Evolutionary conservation across 1,284 basidiomycete species (phyloP), one percentile per base, ranked within the genome.

Genomic region (Ustilago loliicola): DNA sequence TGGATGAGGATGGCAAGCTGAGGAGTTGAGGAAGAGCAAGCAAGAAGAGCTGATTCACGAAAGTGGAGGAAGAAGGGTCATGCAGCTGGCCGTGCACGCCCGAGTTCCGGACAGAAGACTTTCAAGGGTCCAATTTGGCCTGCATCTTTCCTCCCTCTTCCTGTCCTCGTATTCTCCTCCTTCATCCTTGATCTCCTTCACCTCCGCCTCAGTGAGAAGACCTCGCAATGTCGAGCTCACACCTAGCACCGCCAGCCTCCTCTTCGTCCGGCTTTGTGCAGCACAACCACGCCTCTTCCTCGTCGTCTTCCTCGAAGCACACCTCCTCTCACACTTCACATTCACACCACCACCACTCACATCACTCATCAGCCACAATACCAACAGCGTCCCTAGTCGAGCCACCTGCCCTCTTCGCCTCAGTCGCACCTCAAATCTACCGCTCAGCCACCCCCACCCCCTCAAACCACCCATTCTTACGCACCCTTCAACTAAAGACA

Each of bases 381-480:
- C 71, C 74, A 19, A 66, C 66, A 38, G 75, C 80, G 8, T 52
- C 77, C 1, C 53, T 80, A 21, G 66, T 81, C 15, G 64, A 77
- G 10, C 83, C 83, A 11, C 83, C 83, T 6, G 64, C 78, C 0
- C 57, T 72, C 0, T 85, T 84, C 52, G 72, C 81, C 4, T 65
- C 75, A 1, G 81, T 85, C 3, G 82, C 77, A 19, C 81, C 82
- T 0, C 74, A 80, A 42, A 82, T 85, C 59, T 84, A 80, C 30
- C 81, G 83, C 15, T 80, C 72, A 5, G 77, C 71, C 0, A 79
- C 80, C 15, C 80, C 79, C 0, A 42, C 68, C 0, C 67, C 76
- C 3, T 61, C 65, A 13, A 80, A 69, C 32, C 77, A 77, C 25
- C 38, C 64, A 6, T 83, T 81, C 64, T 52, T 84, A 0, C 69